Evolutionary conservation across 225 moss, liverwort and hornwort genomes (phyloP).

Genomic region (Lunularia cruciata): DNA sequence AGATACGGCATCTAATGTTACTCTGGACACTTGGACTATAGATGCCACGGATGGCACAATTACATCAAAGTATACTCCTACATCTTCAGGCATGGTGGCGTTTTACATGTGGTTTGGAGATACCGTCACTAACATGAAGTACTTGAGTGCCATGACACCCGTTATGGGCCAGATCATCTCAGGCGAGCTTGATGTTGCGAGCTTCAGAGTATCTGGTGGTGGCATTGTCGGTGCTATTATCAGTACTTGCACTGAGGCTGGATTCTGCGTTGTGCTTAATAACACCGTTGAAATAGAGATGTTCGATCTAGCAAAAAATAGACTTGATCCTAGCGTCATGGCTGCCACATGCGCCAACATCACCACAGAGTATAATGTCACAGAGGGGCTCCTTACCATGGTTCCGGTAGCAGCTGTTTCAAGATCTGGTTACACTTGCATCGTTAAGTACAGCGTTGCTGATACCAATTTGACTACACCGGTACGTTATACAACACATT

Average conservation of each 20-base stretch:
- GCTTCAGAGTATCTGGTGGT: slow-evolving; percentile 4
- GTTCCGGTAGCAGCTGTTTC: background rate
- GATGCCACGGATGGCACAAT: slow-evolving; percentile 9
- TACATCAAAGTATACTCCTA: background rate
- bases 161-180: slow-evolving; percentile 7
- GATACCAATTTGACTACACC: slow-evolving; percentile 3
- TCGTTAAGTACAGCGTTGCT: background rate
- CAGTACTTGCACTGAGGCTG: slow-evolving; percentile 15
- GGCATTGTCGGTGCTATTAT: slow-evolving; percentile 13
- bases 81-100: slow-evolving; percentile 7
- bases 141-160: slow-evolving; percentile 16
- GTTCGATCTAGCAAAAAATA: slow-evolving; percentile 14
- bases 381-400: slow-evolving; percentile 9
- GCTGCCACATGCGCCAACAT: background rate
- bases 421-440: background rate
- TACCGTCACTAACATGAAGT: background rate
- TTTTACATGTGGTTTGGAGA: slow-evolving; percentile 21
- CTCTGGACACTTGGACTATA: background rate
- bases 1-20: background rate
- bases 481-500: too few relatives aligned
- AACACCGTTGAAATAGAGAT: slow-evolving; percentile 20
- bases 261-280: slow-evolving; percentile 3
- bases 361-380: slow-evolving; percentile 8
- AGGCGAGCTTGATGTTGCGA: background rate
- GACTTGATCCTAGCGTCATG: background rate